These are phyloP conservation scores for Carex sylvatica DNA, from an alignment of 202 grass and related monocot species.

Conservation along the genomic window DNA sequence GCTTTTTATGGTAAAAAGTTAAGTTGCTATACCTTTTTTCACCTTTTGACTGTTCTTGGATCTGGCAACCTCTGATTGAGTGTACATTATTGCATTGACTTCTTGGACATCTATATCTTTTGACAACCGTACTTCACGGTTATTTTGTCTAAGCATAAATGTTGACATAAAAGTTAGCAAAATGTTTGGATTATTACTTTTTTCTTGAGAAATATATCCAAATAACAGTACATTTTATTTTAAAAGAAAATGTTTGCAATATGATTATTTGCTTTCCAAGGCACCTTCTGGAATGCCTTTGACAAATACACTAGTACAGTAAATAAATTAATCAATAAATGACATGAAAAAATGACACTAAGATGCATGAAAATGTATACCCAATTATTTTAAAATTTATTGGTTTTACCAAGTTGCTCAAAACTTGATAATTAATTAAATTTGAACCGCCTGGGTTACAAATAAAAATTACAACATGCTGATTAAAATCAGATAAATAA, in stretches of 20 bases:
- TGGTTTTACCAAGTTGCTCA: background rate
- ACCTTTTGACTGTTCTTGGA: conserved; percentile 10
- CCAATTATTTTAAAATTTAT: background rate
- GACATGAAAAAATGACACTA: too few species aligned
- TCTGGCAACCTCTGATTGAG: conserved; percentile 4
- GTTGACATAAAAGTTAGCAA: background rate
- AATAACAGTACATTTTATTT: background rate
- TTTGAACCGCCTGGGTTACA: background rate
- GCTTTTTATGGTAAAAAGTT: background rate
- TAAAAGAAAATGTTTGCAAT: background rate
- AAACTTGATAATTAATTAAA: background rate
- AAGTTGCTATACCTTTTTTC: background rate
- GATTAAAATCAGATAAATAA: background rate
- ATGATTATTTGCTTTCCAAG: background rate
- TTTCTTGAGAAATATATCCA: background rate
- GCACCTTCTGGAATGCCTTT: background rate
- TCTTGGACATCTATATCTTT: conserved; percentile 4
- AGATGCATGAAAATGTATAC: too few species aligned
- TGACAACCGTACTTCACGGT: conserved; percentile 10
- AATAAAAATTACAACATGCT: background rate
- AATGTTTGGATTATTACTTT: background rate
- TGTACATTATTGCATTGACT: conserved; percentile 18
- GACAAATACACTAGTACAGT: background rate
- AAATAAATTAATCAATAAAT: too few species aligned
- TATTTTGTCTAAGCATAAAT: conserved; percentile 6